phyloP scores from a whole-genome alignment of 192 early-diverging fungal species.

The Oehlia diaphana region DNA sequence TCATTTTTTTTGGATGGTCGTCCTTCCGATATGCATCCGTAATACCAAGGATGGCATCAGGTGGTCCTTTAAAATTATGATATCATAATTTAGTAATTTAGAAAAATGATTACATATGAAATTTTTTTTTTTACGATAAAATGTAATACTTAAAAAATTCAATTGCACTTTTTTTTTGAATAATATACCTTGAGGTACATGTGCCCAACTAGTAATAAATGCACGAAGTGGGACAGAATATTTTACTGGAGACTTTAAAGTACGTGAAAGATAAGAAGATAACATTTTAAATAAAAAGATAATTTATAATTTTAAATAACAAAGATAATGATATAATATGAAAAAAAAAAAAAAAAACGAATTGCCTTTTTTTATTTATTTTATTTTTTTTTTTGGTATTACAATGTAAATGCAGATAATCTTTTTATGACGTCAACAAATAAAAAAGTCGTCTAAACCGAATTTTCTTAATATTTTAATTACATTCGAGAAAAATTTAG shows the following conservation, averaged over 20 bases:
- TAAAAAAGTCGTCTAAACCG: too few relatives aligned
- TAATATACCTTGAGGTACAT: constrained; percentile 20
- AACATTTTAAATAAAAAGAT: background rate
- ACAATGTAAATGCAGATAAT: too few relatives aligned
- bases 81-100: background rate
- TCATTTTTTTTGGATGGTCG: constrained; percentile 90
- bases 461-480: too few relatives aligned
- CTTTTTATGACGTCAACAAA: too few relatives aligned
- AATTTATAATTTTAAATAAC: background rate
- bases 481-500: too few relatives aligned
- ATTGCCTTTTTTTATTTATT: background rate
- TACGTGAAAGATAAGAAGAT: background rate
- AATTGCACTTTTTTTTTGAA: background rate
- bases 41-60: constrained; percentile 83
- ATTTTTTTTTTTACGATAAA: too few relatives aligned
- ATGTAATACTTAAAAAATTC: background rate
- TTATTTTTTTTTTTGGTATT: too few relatives aligned
- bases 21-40: constrained; percentile 96
- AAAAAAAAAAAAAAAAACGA: background rate
- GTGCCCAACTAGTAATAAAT: constrained; percentile 19
- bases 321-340: background rate
- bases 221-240: background rate
- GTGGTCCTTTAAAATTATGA: constrained; percentile 53
- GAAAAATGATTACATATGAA: too few relatives aligned
- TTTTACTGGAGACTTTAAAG: too few relatives aligned